Base-by-base conservation (phyloP, 2,329 filamentous ascomycete genomes). In the Alternaria dauci region DNA sequence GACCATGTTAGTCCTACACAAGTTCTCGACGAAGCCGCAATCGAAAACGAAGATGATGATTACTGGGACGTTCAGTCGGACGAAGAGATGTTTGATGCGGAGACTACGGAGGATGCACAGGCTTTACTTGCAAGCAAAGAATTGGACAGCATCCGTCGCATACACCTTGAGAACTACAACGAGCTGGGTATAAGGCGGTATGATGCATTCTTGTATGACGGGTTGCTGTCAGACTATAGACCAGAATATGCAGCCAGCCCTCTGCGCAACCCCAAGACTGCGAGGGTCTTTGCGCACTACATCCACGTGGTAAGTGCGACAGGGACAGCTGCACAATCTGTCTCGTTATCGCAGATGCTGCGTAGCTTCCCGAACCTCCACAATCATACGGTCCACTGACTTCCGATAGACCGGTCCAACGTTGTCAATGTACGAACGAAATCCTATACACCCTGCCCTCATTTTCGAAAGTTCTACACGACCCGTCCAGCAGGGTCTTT, bases 281-380 rank as follows among this genome's bases (percentile, higher is more conserved):
- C 92, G 14, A 86, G 89, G 30, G 89, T 97, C 7, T 98, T 98
- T 76, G 90, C 90, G 76, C 93, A 98, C 78, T 98, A 97, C 76
- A 88, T 98, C 47, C 91, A 93, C 68, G 90, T 95, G 7, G 70
- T 72, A 65, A 63, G 70, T 69, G n/a, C 20, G 20, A 32, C 25
- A 18, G 12, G 9, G 32, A 16, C 32, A 36, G 2, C 12, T 36
- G 32, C 14, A 36, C 7, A 8, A 36, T 5, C 6, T 36, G 32
- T 36, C 32, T 23, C 9, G 11, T 5, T 25, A 25, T 42, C 3
- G 39, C 39, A 42, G 20, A 42, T 42, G 39, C 20, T 20, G 20
- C 12, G 20, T 42, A 11, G 20, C 18, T 42, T 16, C 20, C 5
- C 11, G 8, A 16, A 20, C 6, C 20, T 12, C 3, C 39, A 0